A percentile compares a stretch with the other conserved stretches of the same genome.
These are phyloP conservation scores for Pholiota microspora DNA, from an alignment of 768 basidiomycete genomes.

Conservation along the genomic window DNA sequence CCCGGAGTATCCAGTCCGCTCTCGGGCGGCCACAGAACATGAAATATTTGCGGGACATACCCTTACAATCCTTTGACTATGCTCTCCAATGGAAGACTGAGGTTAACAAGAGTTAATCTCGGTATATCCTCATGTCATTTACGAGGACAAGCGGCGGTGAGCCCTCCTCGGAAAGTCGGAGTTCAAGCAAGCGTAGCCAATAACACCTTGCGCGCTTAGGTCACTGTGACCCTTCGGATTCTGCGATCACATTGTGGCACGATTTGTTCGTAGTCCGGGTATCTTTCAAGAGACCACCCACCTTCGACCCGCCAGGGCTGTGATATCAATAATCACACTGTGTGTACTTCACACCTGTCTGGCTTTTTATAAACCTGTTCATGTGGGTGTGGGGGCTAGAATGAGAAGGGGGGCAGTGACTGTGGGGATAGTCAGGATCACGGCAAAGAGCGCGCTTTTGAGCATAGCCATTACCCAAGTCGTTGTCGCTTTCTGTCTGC, in stretches of 20 bases:
- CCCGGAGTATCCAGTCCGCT: no score
- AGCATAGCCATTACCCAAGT: not conserved
- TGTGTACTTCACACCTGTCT: not conserved
- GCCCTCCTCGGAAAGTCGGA: not conserved
- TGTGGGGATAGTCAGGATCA: not conserved
- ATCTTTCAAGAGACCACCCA: not conserved
- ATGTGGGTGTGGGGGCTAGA: not conserved
- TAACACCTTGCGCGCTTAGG: not conserved
- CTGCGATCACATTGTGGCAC: not conserved
- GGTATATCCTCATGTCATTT: no score
- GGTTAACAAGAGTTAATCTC: no score
- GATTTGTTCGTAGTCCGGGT: not conserved
- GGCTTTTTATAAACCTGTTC: no score
- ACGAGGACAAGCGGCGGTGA: no score
- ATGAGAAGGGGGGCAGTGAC: no score
- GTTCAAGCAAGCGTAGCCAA: not conserved
- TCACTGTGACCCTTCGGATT: not conserved
- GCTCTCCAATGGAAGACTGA: no score
- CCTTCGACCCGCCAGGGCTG: no score
- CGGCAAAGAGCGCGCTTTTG: not conserved
- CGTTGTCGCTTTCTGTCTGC: not conserved
- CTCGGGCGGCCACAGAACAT: no score
- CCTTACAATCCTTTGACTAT: no score
- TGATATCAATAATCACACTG: no score
- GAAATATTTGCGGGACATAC: no score